phyloP scores from a whole-genome alignment of 768 basidiomycete genomes.

The Pisolithus marmoratus region DNA sequence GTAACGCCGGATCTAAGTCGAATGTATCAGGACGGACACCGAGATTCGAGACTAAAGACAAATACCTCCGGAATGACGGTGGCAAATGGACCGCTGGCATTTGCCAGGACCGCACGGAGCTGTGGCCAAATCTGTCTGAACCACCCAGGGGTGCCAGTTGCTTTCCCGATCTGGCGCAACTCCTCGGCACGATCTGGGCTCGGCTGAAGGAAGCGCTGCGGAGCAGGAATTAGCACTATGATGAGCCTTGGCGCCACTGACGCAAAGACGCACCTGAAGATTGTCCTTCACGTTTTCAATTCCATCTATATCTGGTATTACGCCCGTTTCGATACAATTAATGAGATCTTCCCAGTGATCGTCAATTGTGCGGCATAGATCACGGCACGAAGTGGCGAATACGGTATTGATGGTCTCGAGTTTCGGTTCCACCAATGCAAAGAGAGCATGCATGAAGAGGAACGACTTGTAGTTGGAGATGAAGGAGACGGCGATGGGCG shows the following conservation, averaged over 20 bases:
- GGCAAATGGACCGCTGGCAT: slow-evolving; percentile 18
- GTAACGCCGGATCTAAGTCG: slow-evolving; percentile 11
- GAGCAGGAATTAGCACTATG: background rate
- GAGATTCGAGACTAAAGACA: background rate
- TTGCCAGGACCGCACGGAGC: slow-evolving; percentile 10
- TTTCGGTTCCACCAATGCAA: slow-evolving; percentile 15
- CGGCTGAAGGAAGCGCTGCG: slow-evolving; percentile 12
- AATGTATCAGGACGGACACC: background rate
- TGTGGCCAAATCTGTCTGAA: slow-evolving; percentile 16
- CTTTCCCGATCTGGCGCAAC: slow-evolving; percentile 8
- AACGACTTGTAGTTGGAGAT: slow-evolving; percentile 19
- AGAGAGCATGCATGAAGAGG: slow-evolving; percentile 18
- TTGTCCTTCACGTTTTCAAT: slow-evolving; percentile 10
- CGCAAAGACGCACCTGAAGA: slow-evolving; percentile 3
- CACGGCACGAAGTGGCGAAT: slow-evolving; percentile 15
- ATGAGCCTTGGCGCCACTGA: background rate
- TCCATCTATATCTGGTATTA: slow-evolving; percentile 10
- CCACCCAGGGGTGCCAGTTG: slow-evolving; percentile 8
- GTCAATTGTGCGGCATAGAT: slow-evolving; percentile 15
- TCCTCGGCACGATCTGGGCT: slow-evolving; percentile 12
- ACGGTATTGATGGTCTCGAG: slow-evolving; percentile 16
- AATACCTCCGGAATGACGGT: slow-evolving; percentile 17
- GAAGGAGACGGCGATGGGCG: slow-evolving; percentile 14
- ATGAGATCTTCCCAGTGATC: slow-evolving; percentile 17
- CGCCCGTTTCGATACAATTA: slow-evolving; percentile 11